Base-by-base conservation (phyloP, 805 yeast species). In the Citeromyces nyonsensis region DNA sequence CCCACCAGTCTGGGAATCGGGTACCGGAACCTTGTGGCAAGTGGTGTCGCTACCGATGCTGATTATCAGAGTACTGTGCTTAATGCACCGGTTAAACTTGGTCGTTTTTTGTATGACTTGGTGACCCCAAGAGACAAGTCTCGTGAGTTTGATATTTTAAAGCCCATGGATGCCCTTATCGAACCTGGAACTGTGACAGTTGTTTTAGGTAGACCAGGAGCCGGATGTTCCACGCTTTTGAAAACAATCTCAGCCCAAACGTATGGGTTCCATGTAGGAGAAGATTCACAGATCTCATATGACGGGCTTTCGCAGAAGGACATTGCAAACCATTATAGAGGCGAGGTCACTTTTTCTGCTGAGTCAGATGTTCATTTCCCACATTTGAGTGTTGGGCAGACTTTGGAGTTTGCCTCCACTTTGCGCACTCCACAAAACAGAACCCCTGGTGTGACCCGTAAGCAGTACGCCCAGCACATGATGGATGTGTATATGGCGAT, bases 131-230 rank as follows among this genome's bases (percentile, higher is more conserved):
- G 38, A 28, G 35, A 30, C 36, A 51, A 43, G 43, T 56, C 40
- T 40, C 36, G 44, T 25, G 42, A 51, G 24, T 71, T 68, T 39
- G 69, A 66, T 38, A 74, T 69, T 39, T 57, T 69, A 49, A 73
- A 73, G 46, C 63, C 77, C 22, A 73, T 73, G 79, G 80, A 74
- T 43, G 84, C 75, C 11, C 33, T 66, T 4, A 57, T 73, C 35
- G 56, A 55, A 33, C 73, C 81, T 3, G 83, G 84, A 31, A 75
- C 73, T 38, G 55, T 77, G 30, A 65, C 78, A 6, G 78, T 77
- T 32, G 84, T 79, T 8, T 56, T 79, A 30, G 88, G 91, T 36
- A 66, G 86, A 51, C 88, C 88, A 1, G 88, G 88, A 44, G 70
- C 83, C n/a, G 84, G 85, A 40, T 76, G 84, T 49, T 66, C 82